Conservation (phyloP, 352 stramenopile species). For the Phytophthora agathidicida region DNA sequence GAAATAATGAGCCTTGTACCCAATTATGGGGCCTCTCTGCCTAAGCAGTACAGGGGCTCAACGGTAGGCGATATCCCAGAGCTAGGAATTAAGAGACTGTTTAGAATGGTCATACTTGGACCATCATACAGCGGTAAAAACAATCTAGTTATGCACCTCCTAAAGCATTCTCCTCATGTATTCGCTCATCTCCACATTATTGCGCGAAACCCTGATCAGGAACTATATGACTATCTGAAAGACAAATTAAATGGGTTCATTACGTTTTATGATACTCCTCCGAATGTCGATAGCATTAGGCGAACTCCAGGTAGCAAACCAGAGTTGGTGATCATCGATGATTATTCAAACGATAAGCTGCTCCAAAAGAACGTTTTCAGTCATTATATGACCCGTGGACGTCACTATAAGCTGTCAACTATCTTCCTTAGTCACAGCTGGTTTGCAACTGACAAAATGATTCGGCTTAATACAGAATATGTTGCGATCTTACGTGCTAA, state of each 20-base stretch:
- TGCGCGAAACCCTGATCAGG: conserved; percentile 7
- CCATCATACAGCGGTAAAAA: conserved; percentile 1
- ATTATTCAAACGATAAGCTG: conserved; percentile 10
- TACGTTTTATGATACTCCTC: conserved; percentile 1
- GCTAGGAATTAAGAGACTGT: conserved; percentile 8
- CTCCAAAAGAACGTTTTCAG: conserved; percentile 11
- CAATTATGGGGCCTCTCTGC: neutral
- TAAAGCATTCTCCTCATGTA: conserved; percentile 5
- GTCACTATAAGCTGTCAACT: neutral
- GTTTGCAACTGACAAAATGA: conserved; percentile 4
- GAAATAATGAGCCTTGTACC: conserved; percentile 9
- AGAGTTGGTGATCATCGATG: conserved; percentile 25
- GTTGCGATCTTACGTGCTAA: too few relatives aligned
- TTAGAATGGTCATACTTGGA: conserved; percentile 12
- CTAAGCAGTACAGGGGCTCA: neutral
- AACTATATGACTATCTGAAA: neutral
- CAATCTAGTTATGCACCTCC: conserved; percentile 2
- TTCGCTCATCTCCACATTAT: conserved; percentile 4
- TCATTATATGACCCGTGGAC: neutral
- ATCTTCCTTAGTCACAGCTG: conserved; percentile 4
- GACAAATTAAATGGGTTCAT: conserved; percentile 9
- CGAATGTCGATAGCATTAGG: neutral
- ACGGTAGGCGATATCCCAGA: neutral
- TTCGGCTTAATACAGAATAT: neutral
- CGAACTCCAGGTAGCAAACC: conserved; percentile 3